A percentile compares a stretch with the other conserved stretches of the same genome.
These are phyloP conservation scores for Ilyonectria mors-panacis DNA, from an alignment of 2,329 filamentous ascomycete genomes.

Conservation along the genomic window DNA sequence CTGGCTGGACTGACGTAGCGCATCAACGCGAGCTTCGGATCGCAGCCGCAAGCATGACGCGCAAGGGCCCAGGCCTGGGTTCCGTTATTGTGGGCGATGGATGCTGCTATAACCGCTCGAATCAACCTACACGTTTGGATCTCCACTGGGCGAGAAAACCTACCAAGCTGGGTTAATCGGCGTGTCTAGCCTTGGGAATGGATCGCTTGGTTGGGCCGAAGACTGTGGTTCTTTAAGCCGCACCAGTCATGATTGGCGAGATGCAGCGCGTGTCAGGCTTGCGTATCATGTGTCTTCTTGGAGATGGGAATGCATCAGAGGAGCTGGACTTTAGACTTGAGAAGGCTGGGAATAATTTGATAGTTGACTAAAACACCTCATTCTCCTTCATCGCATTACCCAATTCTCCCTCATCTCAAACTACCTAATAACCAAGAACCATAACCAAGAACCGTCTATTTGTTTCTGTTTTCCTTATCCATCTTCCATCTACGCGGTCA, in stretches of 20 bases:
- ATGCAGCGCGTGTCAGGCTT: not conserved
- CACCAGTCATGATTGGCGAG: slow-evolving; percentile 12
- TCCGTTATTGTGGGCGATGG: not conserved
- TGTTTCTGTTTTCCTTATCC: not conserved
- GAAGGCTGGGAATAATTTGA: not conserved
- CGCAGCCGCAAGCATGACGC: not conserved
- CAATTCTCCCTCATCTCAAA: not conserved
- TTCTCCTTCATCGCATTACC: not conserved
- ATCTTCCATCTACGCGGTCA: not conserved
- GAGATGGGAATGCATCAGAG: not conserved
- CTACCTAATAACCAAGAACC: not conserved
- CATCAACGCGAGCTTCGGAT: not conserved
- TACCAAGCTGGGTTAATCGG: not conserved
- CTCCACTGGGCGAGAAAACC: not conserved
- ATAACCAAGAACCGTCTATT: not conserved
- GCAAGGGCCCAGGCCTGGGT: slow-evolving; percentile 6
- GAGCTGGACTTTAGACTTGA: not conserved
- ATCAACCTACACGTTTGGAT: slow-evolving; percentile 19
- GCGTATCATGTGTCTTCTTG: not conserved
- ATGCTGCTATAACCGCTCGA: slow-evolving; percentile 24
- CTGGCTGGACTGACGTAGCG: too few relatives aligned
- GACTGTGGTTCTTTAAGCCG: not conserved
- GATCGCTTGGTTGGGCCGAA: not conserved
- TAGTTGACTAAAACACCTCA: not conserved
- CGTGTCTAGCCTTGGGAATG: not conserved